phyloP scores from a whole-genome alignment of 2,329 filamentous ascomycete species.

The Cladosporium velox region DNA sequence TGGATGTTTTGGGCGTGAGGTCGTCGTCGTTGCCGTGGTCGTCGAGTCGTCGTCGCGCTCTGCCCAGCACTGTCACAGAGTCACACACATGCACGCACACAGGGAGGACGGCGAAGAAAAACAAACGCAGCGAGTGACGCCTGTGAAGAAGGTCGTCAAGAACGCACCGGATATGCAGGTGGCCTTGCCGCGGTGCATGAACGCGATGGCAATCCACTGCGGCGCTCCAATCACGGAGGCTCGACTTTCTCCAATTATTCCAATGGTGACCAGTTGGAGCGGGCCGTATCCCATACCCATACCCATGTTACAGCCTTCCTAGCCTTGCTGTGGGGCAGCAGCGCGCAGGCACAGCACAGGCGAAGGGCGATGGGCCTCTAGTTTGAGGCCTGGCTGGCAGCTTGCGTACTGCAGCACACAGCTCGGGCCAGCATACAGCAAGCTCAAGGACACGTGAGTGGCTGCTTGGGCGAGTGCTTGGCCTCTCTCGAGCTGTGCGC shows the following conservation, averaged over 20 bases:
- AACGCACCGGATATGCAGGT: slow-evolving; percentile 10
- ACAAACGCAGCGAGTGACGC: slow-evolving; percentile 2
- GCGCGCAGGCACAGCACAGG: not conserved
- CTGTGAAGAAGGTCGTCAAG: slow-evolving; percentile 1
- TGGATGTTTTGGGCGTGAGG: not conserved
- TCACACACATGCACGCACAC: not conserved
- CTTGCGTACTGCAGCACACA: slow-evolving; percentile 5
- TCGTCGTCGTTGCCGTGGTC: not conserved
- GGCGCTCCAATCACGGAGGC: not conserved
- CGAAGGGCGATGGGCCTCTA: slow-evolving; percentile 9
- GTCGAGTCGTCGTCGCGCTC: not conserved
- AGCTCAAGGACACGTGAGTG: not conserved
- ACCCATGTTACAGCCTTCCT: not conserved
- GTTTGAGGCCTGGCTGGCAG: slow-evolving; percentile 3
- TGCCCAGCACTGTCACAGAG: not conserved
- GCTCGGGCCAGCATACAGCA: not conserved
- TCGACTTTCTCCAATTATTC: slow-evolving; percentile 7
- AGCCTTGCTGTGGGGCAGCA: not conserved
- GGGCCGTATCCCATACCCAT: not conserved
- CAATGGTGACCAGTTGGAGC: slow-evolving; percentile 13
- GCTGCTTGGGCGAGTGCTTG: not conserved
- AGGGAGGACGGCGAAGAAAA: not conserved
- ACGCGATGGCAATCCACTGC: not conserved
- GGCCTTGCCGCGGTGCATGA: not conserved
- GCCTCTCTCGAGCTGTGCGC: not conserved